These are phyloP conservation scores for Arctium lappa DNA, from an alignment of 129 eudicot genomes.

Conservation along the genomic window DNA sequence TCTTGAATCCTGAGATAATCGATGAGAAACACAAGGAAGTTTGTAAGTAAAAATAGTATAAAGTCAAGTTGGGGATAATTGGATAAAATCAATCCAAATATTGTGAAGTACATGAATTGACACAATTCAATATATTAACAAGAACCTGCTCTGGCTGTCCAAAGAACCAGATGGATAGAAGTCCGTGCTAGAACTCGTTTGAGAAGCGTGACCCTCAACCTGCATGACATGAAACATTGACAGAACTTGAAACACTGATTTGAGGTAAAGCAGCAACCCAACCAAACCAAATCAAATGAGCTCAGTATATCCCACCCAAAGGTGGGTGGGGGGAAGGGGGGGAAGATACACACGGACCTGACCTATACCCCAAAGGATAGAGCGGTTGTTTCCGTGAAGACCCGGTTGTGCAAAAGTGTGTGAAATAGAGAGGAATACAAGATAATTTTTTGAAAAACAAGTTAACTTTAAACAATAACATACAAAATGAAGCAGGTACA, in stretches of 20 bases:
- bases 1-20: constrained; percentile 39
- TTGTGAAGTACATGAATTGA: not conserved
- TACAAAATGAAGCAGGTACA: no score
- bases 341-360: no score
- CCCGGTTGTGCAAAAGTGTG: no score
- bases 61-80: not conserved
- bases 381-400: no score
- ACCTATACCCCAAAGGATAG: no score
- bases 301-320: no score
- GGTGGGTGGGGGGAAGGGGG: no score
- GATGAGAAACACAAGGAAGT: not conserved
- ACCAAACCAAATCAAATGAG: not conserved
- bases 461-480: no score
- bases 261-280: not conserved
- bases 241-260: not conserved
- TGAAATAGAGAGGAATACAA: no score
- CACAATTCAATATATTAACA: constrained; percentile 1
- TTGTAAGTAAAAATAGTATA: not conserved
- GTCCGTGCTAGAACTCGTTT: constrained; percentile 29
- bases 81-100: not conserved
- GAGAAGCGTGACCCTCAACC: constrained; percentile 42
- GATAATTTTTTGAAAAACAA: no score
- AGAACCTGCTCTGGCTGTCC: constrained; percentile 42
- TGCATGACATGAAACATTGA: constrained; percentile 19
- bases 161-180: constrained; percentile 31